Conservation (phyloP, 2,329 filamentous ascomycete genomes). For the Paecilomyces sp. region DNA sequence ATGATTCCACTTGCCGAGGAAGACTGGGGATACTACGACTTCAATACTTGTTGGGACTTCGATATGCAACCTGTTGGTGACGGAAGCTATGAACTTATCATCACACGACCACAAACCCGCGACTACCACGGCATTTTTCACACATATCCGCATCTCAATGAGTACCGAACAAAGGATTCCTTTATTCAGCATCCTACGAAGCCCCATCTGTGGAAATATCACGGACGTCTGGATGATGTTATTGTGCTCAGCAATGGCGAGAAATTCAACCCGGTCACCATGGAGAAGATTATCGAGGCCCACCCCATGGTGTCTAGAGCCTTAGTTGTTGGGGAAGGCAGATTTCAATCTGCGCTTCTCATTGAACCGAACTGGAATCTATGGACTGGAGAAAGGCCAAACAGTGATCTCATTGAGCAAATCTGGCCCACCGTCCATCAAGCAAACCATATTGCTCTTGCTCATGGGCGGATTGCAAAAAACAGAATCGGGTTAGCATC, state of each 20-base stretch:
- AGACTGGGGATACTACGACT: constrained; percentile 18
- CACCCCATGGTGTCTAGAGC: constrained; percentile 26
- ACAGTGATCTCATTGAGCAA: constrained; percentile 27
- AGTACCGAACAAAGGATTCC: constrained; percentile 14
- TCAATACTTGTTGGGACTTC: constrained; percentile 10
- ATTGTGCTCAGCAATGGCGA: constrained; percentile 40
- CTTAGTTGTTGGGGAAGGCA: constrained; percentile 28
- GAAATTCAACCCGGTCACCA: constrained; percentile 38
- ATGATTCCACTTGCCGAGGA: constrained; percentile 4
- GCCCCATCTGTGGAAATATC: constrained; percentile 28
- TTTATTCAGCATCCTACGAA: constrained; percentile 14
- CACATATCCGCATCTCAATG: constrained; percentile 11
- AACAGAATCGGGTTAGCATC: constrained; percentile 37
- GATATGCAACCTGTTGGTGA: constrained; percentile 12
- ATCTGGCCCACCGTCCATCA: constrained; percentile 40
- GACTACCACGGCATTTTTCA: constrained; percentile 9
- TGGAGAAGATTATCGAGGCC: constrained; percentile 29
- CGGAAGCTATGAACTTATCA: constrained; percentile 13
- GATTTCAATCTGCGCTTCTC: constrained; percentile 30
- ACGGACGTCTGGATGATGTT: constrained; percentile 33
- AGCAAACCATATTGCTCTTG: constrained; percentile 35
- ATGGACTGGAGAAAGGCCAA: constrained; percentile 6
- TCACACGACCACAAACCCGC: constrained; percentile 2
- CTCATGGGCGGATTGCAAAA: constrained; percentile 37
- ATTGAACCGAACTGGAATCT: constrained; percentile 24